Percentiles rank a stretch among this genome's conserved stretches.
phyloP scores from a whole-genome alignment of 768 basidiomycete species.

The Peribolospora baueri region DNA sequence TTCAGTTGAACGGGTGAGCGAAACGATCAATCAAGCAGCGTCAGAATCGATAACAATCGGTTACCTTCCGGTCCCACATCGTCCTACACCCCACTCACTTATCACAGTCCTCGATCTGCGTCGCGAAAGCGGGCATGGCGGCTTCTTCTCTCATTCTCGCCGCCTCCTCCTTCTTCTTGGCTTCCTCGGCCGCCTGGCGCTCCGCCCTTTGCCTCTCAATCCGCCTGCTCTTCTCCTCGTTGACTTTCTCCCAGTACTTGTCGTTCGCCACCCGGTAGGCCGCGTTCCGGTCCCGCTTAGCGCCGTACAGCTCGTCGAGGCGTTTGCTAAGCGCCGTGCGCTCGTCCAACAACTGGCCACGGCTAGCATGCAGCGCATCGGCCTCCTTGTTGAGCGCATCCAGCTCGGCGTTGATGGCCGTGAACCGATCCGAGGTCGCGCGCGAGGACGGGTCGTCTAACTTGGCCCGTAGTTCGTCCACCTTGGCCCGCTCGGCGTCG shows the following conservation, averaged over 20 bases:
- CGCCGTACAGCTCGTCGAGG: conserved; percentile 42
- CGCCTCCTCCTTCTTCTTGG: conserved; percentile 54
- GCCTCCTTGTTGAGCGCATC: conserved; percentile 64
- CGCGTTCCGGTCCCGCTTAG: conserved; percentile 49
- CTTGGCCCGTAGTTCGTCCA: conserved; percentile 58
- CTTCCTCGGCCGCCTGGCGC: conserved; percentile 48
- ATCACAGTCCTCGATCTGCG: conserved; percentile 75
- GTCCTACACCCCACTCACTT: not conserved
- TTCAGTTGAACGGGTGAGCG: conserved; percentile 18
- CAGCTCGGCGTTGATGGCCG: conserved; percentile 57
- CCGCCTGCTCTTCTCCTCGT: conserved; percentile 61
- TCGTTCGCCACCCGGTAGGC: conserved; percentile 63
- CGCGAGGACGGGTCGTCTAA: conserved; percentile 77
- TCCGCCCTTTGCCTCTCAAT: conserved; percentile 53
- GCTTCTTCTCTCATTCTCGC: conserved; percentile 75
- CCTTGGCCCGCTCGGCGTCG: conserved; percentile 41
- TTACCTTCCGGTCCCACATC: no score
- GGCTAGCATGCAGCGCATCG: conserved; percentile 57
- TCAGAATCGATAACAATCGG: no score
- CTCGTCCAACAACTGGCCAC: conserved; percentile 65
- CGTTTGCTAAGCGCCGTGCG: conserved; percentile 43
- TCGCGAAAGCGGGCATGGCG: conserved; percentile 61
- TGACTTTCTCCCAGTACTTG: conserved; percentile 53
- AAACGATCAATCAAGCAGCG: no score
- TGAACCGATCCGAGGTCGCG: conserved; percentile 54